phyloP scores from a whole-genome alignment of 805 yeast genomes.

The Spathaspora girioi region DNA sequence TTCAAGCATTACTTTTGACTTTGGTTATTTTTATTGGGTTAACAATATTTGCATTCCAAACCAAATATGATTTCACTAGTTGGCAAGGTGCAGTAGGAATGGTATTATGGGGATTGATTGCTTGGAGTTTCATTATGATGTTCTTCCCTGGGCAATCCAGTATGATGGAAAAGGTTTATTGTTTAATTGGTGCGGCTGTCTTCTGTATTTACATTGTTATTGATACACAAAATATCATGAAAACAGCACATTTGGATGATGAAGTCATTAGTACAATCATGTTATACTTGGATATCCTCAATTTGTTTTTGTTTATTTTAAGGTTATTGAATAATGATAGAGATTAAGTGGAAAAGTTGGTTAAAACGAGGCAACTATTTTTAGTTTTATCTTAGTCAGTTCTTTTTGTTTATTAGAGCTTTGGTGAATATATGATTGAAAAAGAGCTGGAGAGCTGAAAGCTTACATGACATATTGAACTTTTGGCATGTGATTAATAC shows the following conservation, averaged over 20 bases:
- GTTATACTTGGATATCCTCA: constrained; percentile 78
- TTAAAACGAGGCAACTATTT: too few relatives aligned
- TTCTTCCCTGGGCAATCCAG: constrained; percentile 48
- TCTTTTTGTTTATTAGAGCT: too few relatives aligned
- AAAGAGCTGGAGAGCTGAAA: not conserved
- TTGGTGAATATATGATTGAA: not conserved
- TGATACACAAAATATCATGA: constrained; percentile 79
- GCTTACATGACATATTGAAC: too few relatives aligned
- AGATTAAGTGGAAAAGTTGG: constrained; percentile 8
- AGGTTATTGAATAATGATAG: constrained; percentile 47
- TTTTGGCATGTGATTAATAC: not conserved
- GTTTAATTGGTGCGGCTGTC: constrained; percentile 69
- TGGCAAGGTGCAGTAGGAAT: constrained; percentile 57
- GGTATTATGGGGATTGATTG: constrained; percentile 64
- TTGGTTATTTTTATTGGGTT: constrained; percentile 70
- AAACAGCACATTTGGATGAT: constrained; percentile 74
- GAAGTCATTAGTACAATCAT: constrained; percentile 78
- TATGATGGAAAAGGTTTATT: constrained; percentile 62
- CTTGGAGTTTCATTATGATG: constrained; percentile 67
- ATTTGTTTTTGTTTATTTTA: constrained; percentile 73
- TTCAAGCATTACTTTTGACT: constrained; percentile 72
- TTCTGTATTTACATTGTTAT: constrained; percentile 70
- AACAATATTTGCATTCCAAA: constrained; percentile 71
- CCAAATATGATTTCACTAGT: constrained; percentile 68
- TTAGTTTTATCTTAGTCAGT: not conserved